Conservation (phyloP, 2,329 filamentous ascomycete species). For the Tolypocladium guangdongense region DNA sequence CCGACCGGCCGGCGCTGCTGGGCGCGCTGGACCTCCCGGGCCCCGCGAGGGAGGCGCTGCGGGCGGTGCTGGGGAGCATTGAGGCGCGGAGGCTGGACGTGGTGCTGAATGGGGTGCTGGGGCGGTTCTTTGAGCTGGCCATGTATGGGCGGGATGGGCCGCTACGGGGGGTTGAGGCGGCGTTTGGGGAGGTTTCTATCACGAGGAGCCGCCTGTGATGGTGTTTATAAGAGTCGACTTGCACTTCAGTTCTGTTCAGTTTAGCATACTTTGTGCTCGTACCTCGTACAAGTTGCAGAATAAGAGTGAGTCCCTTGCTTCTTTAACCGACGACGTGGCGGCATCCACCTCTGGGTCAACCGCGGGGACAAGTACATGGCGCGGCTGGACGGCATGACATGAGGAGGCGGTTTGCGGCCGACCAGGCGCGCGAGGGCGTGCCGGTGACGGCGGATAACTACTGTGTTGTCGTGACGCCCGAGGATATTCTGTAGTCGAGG, state of each 20-base stretch:
- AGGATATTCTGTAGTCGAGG: slow-evolving; percentile 21
- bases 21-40: slow-evolving; percentile 11
- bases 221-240: too few relatives aligned
- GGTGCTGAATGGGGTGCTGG: slow-evolving; percentile 10
- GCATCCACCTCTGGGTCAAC: slow-evolving; percentile 31
- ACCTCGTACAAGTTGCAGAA: too few relatives aligned
- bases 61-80: slow-evolving; percentile 8
- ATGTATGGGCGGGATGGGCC: slow-evolving; percentile 5
- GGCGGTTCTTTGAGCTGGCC: slow-evolving; percentile 10
- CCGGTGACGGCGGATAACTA: slow-evolving; percentile 32
- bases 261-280: too few relatives aligned
- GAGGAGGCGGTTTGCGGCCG: slow-evolving; percentile 22
- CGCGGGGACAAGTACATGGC: slow-evolving; percentile 22
- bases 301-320: too few relatives aligned
- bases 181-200: slow-evolving; percentile 8
- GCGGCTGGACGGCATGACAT: slow-evolving; percentile 27
- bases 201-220: slow-evolving; percentile 7
- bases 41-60: slow-evolving; percentile 1
- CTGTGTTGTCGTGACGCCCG: slow-evolving; percentile 30
- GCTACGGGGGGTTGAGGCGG: slow-evolving; percentile 3
- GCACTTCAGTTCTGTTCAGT: too few relatives aligned
- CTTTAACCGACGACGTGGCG: too few relatives aligned
- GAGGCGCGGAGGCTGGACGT: slow-evolving; percentile 7
- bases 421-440: slow-evolving; percentile 22
- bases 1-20: slow-evolving; percentile 18